phyloP scores from a whole-genome alignment of 352 stramenopile genomes.

The Peronospora farinosa region DNA sequence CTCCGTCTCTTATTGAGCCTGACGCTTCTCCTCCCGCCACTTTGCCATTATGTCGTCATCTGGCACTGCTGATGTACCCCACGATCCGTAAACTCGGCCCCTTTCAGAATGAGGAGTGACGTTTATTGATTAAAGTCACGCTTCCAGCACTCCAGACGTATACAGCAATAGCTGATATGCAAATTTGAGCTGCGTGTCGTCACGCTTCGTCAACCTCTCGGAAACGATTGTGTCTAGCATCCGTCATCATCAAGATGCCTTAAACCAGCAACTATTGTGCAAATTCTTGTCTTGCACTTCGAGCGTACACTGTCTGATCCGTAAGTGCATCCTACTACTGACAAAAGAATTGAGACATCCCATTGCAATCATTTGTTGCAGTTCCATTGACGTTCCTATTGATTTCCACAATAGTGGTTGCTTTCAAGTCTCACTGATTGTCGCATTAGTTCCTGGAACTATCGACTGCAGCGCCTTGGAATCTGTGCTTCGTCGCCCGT shows the following conservation, averaged over 20 bases:
- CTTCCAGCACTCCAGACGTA: constrained; percentile 46
- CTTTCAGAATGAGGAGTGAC: constrained; percentile 25
- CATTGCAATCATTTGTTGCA: constrained; percentile 19
- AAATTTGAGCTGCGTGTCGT: constrained; percentile 61
- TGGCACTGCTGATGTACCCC: constrained; percentile 9
- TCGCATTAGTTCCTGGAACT: no score
- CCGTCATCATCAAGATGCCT: constrained; percentile 39
- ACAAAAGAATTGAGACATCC: constrained; percentile 51
- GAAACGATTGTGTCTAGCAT: constrained; percentile 38
- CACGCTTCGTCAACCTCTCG: constrained; percentile 39
- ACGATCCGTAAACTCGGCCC: constrained; percentile 32
- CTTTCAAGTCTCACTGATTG: no score
- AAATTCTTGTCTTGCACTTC: constrained; percentile 50
- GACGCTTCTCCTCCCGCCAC: constrained; percentile 51
- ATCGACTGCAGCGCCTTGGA: no score
- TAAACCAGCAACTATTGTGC: constrained; percentile 45
- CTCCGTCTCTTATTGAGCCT: neutral
- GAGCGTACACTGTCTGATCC: constrained; percentile 35
- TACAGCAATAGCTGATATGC: constrained; percentile 60
- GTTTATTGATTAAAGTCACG: constrained; percentile 41
- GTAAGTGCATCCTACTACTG: constrained; percentile 50
- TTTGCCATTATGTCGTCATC: constrained; percentile 44
- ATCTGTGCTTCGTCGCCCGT: no score
- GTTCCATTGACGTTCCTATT: neutral
- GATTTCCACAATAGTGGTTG: constrained; percentile 43